Conservation (phyloP, 306 rosid species). For the Fragaria ananassa region DNA sequence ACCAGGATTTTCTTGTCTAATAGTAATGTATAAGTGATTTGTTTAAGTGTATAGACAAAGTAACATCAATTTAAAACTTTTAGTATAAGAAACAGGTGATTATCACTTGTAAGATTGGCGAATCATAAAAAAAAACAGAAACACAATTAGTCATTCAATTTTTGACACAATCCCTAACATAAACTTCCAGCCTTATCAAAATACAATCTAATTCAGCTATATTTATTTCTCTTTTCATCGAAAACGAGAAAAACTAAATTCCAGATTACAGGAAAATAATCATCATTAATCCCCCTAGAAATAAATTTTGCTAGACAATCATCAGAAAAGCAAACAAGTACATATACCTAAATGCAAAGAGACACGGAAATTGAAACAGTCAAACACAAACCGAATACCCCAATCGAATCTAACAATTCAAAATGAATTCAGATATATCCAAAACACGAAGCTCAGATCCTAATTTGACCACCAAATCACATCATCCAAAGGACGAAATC, state of each 20-base stretch:
- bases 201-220: background rate
- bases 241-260: background rate
- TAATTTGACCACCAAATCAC: background rate
- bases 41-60: too few species aligned
- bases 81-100: background rate
- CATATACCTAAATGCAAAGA: background rate
- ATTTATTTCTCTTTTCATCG: background rate
- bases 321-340: background rate
- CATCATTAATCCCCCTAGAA: background rate
- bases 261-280: background rate
- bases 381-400: conserved; percentile 4
- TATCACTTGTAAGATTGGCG: background rate
- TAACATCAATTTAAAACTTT: background rate
- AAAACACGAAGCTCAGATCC: background rate
- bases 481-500: background rate
- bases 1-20: background rate
- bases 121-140: too few species aligned
- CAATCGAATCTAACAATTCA: background rate
- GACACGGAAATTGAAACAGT: background rate
- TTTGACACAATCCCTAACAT: background rate
- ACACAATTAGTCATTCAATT: background rate
- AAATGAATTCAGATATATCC: background rate
- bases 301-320: background rate
- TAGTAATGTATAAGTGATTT: background rate
- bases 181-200: background rate